Conservation (phyloP, 1,139 yeast genomes). For the Yarrowia galli region DNA sequence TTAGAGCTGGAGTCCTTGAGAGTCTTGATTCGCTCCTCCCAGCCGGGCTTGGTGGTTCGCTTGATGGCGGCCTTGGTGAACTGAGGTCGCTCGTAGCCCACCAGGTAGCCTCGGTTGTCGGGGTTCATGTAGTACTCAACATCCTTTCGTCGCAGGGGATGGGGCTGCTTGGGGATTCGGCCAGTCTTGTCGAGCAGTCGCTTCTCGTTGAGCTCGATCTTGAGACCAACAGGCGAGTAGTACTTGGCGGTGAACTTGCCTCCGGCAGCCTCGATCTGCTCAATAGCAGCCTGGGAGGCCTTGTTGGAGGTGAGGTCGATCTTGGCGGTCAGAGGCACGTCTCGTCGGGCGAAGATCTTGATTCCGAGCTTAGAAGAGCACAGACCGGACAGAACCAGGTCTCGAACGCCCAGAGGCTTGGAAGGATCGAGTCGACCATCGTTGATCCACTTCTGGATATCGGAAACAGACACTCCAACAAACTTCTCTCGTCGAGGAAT, state of each 20-base stretch:
- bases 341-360: constrained; percentile 76
- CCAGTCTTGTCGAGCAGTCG: constrained; percentile 71
- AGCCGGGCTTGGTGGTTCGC: constrained; percentile 45
- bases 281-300: constrained; percentile 79
- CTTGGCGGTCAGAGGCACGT: constrained; percentile 58
- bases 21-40: constrained; percentile 23
- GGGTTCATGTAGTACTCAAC: constrained; percentile 77
- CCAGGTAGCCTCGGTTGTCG: constrained; percentile 78
- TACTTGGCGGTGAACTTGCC: constrained; percentile 78
- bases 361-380: constrained; percentile 79
- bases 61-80: constrained; percentile 47
- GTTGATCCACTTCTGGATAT: constrained; percentile 59
- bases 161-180: constrained; percentile 81
- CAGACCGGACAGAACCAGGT: constrained; percentile 71
- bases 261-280: constrained; percentile 72
- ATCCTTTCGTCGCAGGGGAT: constrained; percentile 85
- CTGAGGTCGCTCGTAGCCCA: constrained; percentile 50
- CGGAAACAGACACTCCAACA: constrained; percentile 60
- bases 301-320: constrained; percentile 79
- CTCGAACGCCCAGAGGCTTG: constrained; percentile 76
- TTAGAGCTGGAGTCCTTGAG: constrained; percentile 22
- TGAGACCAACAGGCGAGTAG: constrained; percentile 68
- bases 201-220: constrained; percentile 81
- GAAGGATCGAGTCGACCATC: constrained; percentile 56
- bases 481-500: constrained; percentile 71